Evolutionary conservation across 164 flowering plant species (phyloP).

Genomic region (grape (Vitis vinifera)): ASM3070453v1 NC_081808.1:18038501-18039000

Average conservation of each 20-base stretch:
- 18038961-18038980: conserved; percentile 42
- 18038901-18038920: background rate
- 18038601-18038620: background rate
- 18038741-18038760: background rate
- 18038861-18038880: conserved; percentile 6
- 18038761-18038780: background rate
- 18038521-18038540: background rate
- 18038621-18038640: background rate
- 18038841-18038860: background rate
- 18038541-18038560: background rate
- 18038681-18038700: background rate
- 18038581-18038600: too few species aligned
- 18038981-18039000: conserved; percentile 56
- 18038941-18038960: conserved; percentile 43
- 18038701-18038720: background rate
- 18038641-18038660: background rate
- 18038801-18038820: background rate
- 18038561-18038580: background rate
- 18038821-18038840: conserved; percentile 5
- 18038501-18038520: background rate
- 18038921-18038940: conserved; percentile 24
- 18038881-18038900: conserved; percentile 1
- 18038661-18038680: background rate
- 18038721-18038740: background rate
- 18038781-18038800: background rate